phyloP scores from a whole-genome alignment of 768 basidiomycete species.

The Pisolithus sp. region DNA sequence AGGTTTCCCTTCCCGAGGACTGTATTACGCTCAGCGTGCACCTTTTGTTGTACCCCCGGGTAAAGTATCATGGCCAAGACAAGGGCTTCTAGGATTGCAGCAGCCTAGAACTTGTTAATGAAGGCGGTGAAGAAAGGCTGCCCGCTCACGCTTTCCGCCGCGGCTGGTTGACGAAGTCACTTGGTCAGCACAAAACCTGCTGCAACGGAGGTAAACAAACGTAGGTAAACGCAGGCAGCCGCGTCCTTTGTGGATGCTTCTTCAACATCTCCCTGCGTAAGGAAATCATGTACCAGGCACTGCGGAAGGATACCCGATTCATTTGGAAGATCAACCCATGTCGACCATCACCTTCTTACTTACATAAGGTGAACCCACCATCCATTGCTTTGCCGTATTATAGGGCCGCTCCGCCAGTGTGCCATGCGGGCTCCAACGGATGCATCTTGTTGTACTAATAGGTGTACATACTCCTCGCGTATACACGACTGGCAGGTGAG shows the following conservation, averaged over 20 bases:
- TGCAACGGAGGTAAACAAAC: neutral
- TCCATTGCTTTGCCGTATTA: conserved; percentile 15
- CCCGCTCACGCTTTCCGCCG: conserved; percentile 15
- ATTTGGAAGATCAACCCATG: neutral
- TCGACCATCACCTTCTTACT: neutral
- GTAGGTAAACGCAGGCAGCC: neutral
- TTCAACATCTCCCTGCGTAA: neutral
- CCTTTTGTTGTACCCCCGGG: conserved; percentile 20
- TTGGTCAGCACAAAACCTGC: neutral
- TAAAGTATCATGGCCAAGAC: conserved; percentile 21
- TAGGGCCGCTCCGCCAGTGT: conserved; percentile 17
- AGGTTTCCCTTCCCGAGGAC: conserved; percentile 17
- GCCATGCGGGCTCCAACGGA: neutral
- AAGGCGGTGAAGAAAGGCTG: neutral
- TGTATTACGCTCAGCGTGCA: conserved; percentile 21
- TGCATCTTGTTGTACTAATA: neutral
- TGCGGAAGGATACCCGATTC: neutral
- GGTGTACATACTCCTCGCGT: no score
- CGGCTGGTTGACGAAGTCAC: conserved; percentile 1
- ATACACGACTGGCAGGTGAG: no score
- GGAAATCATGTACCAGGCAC: neutral
- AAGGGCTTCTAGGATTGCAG: conserved; percentile 13
- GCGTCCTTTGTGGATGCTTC: neutral
- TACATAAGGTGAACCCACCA: conserved; percentile 13
- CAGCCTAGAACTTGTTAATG: conserved; percentile 8